A percentile compares a stretch with the other conserved stretches of the same genome.
Evolutionary conservation across 2,329 filamentous ascomycete genomes (phyloP).

Genomic region (Plenodomus biglobosus): DNA sequence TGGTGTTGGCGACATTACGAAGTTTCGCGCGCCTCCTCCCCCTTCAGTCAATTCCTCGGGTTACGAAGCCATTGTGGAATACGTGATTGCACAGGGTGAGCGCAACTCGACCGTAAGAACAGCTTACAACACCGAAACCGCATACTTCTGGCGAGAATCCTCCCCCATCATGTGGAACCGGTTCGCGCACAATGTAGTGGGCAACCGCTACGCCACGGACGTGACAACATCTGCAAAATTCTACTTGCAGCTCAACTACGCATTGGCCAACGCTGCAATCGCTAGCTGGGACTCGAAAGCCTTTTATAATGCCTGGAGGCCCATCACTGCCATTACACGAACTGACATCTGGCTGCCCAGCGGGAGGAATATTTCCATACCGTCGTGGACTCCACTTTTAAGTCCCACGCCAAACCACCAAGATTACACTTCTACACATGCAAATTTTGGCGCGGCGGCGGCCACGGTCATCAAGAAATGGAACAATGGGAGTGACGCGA

Average conservation of each 20-base stretch:
- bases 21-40: conserved; percentile 24
- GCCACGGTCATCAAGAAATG: conserved; percentile 24
- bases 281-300: conserved; percentile 29
- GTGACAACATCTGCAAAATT: conserved; percentile 29
- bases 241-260: conserved; percentile 33
- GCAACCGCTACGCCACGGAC: conserved; percentile 19
- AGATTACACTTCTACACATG: conserved; percentile 33
- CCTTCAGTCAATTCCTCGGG: conserved; percentile 19
- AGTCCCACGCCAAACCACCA: conserved; percentile 30
- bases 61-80: conserved; percentile 21
- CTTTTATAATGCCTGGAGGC: conserved; percentile 29
- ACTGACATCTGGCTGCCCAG: conserved; percentile 24
- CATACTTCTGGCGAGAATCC: conserved; percentile 33
- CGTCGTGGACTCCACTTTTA: conserved; percentile 28
- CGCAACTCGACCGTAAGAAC: conserved; percentile 27
- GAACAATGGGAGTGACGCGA: conserved; percentile 20
- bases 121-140: conserved; percentile 27
- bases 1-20: conserved; percentile 24
- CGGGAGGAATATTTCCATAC: conserved; percentile 18
- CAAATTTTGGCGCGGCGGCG: conserved; percentile 30
- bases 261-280: conserved; percentile 32
- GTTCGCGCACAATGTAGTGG: conserved; percentile 25
- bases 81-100: conserved; percentile 26
- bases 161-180: conserved; percentile 30
- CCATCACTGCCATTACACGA: conserved; percentile 24